Percentiles rank a stretch among this genome's conserved stretches.
These are phyloP conservation scores for Ogataea glucozyma DNA, from an alignment of 805 yeast genomes.

Conservation along the genomic window DNA sequence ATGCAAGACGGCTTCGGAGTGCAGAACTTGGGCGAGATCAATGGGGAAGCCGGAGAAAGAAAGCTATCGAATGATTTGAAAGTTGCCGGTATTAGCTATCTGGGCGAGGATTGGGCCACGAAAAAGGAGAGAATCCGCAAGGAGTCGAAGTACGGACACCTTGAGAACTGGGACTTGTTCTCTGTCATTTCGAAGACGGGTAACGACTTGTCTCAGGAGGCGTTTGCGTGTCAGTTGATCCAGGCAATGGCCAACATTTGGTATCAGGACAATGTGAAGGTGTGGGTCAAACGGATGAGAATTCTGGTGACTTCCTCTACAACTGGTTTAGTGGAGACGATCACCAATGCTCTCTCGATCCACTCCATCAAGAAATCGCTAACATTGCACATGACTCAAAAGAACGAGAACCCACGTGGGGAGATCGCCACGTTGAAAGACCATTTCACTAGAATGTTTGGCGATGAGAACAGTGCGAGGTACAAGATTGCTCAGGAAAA, in stretches of 20 bases:
- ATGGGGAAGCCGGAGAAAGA: slow-evolving; percentile 85
- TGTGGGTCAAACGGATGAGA: slow-evolving; percentile 94
- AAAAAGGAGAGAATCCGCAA: slow-evolving; percentile 79
- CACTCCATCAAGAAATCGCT: slow-evolving; percentile 93
- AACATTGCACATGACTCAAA: slow-evolving; percentile 68
- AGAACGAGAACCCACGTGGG: slow-evolving; percentile 70
- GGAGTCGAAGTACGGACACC: slow-evolving; percentile 78
- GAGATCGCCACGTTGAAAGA: slow-evolving; percentile 72
- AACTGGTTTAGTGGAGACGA: slow-evolving; percentile 93
- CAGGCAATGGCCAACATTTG: slow-evolving; percentile 84
- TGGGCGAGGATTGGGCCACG: slow-evolving; percentile 92
- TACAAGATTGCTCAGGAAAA: slow-evolving; percentile 79
- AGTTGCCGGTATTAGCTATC: slow-evolving; percentile 68
- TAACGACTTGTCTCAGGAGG: slow-evolving; percentile 93
- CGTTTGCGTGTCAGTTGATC: slow-evolving; percentile 94
- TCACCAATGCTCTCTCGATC: slow-evolving; percentile 88
- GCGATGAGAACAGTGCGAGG: slow-evolving; percentile 52
- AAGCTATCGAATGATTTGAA: slow-evolving; percentile 90
- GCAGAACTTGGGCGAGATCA: slow-evolving; percentile 49
- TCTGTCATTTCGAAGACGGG: slow-evolving; percentile 97
- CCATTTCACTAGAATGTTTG: slow-evolving; percentile 77
- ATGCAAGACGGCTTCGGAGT: slow-evolving; percentile 68
- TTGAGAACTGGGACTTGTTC: slow-evolving; percentile 90
- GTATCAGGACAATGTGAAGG: slow-evolving; percentile 65
- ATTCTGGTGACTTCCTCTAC: slow-evolving; percentile 87